Conservation (phyloP, 2,329 filamentous ascomycete species). For the Fusarium stilboides region DNA sequence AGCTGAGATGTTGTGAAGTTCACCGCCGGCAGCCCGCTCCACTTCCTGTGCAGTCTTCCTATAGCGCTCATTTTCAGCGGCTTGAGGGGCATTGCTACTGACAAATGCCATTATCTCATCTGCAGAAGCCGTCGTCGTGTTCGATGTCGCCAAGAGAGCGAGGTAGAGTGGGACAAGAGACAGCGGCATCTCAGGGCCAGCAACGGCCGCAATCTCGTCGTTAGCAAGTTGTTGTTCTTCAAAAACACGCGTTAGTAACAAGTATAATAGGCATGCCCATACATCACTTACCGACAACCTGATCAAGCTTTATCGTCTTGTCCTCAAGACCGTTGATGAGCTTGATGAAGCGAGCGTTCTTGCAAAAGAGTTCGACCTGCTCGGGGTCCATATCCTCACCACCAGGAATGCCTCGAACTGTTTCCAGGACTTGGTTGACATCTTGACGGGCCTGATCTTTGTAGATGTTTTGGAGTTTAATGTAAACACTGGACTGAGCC, state of each 20-base stretch:
- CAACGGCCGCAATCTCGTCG: conserved; percentile 66
- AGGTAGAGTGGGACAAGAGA: conserved; percentile 80
- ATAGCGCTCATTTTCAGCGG: conserved; percentile 66
- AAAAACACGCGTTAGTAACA: conserved; percentile 10
- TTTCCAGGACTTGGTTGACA: conserved; percentile 78
- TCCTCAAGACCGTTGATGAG: conserved; percentile 75
- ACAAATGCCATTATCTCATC: conserved; percentile 69
- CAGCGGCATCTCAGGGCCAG: conserved; percentile 63
- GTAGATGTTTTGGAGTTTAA: conserved; percentile 92
- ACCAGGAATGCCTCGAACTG: conserved; percentile 68
- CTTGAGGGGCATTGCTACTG: conserved; percentile 61
- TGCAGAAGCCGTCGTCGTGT: conserved; percentile 60
- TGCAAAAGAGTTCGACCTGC: conserved; percentile 94
- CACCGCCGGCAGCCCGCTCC: conserved; percentile 83
- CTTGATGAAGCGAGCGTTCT: conserved; percentile 93
- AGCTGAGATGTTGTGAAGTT: conserved; percentile 93
- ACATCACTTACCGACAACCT: conserved; percentile 67
- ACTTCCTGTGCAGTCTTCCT: conserved; percentile 74
- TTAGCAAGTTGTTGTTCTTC: conserved; percentile 69
- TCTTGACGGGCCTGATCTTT: conserved; percentile 89
- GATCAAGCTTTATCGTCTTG: conserved; percentile 63
- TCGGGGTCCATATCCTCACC: conserved; percentile 72
- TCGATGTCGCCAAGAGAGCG: conserved; percentile 70
- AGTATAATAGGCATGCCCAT: background rate
- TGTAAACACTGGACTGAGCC: conserved; percentile 90